phyloP scores from a whole-genome alignment of 257 asterid genomes.

The Solanum lycopersicoides region DNA sequence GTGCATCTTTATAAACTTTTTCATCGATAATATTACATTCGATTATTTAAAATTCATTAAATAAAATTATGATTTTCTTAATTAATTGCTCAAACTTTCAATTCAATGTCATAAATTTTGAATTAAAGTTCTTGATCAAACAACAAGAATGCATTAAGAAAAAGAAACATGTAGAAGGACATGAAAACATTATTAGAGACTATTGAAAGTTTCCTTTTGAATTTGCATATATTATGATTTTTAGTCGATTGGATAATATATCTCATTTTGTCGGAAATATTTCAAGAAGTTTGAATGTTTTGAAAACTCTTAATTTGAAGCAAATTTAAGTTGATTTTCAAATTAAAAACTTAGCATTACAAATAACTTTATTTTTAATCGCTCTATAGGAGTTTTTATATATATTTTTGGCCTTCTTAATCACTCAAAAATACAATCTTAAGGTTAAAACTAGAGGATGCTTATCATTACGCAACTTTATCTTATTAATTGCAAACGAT shows the following conservation, averaged over 20 bases:
- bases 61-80: too few species aligned
- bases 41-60: too few species aligned
- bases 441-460: not conserved
- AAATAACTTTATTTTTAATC: not conserved
- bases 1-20: not conserved
- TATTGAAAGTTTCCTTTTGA: not conserved
- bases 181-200: not conserved
- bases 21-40: too few species aligned
- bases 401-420: too few species aligned
- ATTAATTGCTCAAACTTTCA: not conserved
- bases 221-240: not conserved
- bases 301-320: not conserved
- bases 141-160: not conserved
- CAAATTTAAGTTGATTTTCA: not conserved
- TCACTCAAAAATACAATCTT: not conserved
- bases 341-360: not conserved
- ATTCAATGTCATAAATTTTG: not conserved
- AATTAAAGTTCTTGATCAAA: not conserved
- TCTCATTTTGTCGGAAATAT: not conserved
- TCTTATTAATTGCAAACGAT: not conserved
- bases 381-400: not conserved
- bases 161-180: not conserved
- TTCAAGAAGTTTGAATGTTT: not conserved
- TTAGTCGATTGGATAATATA: not conserved
- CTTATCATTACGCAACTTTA: too few species aligned